These are phyloP conservation scores for Cercophora newfieldiana DNA, from an alignment of 495 filamentous ascomycete genomes.

Conservation along the genomic window DNA sequence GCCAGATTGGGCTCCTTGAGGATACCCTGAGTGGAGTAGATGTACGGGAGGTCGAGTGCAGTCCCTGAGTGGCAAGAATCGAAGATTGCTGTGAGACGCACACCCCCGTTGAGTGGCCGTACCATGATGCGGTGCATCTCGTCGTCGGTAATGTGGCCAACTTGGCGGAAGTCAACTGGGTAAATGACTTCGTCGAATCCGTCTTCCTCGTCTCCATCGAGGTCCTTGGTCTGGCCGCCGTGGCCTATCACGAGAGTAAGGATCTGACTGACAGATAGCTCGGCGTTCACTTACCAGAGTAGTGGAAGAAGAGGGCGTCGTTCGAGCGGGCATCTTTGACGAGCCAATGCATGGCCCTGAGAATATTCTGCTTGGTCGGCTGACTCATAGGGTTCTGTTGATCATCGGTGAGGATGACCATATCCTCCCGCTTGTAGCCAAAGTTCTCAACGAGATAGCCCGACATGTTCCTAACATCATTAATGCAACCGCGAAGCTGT, in stretches of 20 bases:
- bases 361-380: conserved; percentile 92
- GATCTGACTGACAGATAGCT: not conserved
- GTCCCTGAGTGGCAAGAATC: conserved; percentile 99
- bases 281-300: conserved; percentile 67
- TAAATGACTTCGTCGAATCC: conserved; percentile 99
- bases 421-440: conserved; percentile 92
- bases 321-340: conserved; percentile 93
- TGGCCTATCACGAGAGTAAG: conserved; percentile 60
- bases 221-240: conserved; percentile 93
- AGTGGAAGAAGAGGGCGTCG: conserved; percentile 98
- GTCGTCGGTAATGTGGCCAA: conserved; percentile 95
- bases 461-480: conserved; percentile 98
- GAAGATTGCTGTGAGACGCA: conserved; percentile 95
- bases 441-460: conserved; percentile 87
- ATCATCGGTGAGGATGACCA: conserved; percentile 97
- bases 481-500: conserved; percentile 93
- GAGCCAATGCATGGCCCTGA: conserved; percentile 97
- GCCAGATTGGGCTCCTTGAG: conserved; percentile 98
- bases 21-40: conserved; percentile 92
- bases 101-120: conserved; percentile 72
- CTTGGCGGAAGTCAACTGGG: conserved; percentile 87
- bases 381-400: conserved; percentile 97
- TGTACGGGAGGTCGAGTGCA: conserved; percentile 92
- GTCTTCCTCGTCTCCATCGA: conserved; percentile 92
- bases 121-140: conserved; percentile 99